Evolutionary conservation across 768 basidiomycete genomes (phyloP), one percentile per base, ranked within the genome.

Genomic region (Leccinum obscurum): DNA sequence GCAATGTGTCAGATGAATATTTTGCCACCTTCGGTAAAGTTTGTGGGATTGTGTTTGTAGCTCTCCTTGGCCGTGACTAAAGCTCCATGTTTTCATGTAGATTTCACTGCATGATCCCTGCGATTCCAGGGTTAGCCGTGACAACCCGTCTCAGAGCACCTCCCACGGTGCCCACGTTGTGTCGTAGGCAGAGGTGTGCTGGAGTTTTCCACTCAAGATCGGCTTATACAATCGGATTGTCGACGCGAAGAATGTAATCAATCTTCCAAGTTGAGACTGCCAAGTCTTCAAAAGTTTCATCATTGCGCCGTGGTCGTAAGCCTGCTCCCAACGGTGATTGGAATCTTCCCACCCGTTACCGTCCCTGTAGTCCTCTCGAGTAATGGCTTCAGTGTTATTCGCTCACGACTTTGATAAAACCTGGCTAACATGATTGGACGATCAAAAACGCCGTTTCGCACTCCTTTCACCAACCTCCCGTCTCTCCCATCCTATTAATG

Each of bases 331-430:
- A 20, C 39, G 22, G 7, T 9, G 9, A 39, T 2, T 26, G 6
- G 17, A 8, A 39, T 3, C 24, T 62, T 67, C 66, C 52, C 66
- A 68, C 34, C 6, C 0, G 1, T 15, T 24, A 15, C 0, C 11
- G 32, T 52, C 60, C 66, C 66, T 67, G 59, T 10, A 13, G 9
- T 39, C 17, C 14, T 9, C 14, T 26, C 46, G 52, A 67, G 53
- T 39, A 17, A 54, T 55, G 37, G 39, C 14, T 6, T 41, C 28
- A 44, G 8, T 4, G 14, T 55, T 37, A 15, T 50, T 22, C 5
- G 56, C 49, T 54, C 48, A 10, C 24, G 20, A 5, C 24, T 17
- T 26, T 54, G 57, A 58, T 67, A 64, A 64, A 30, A 57, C 57
- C 1, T 5, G 22, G 13, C 11, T 32, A 24, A 44, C 17, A 8